A percentile compares a stretch with the other conserved stretches of the same genome.
Conservation (phyloP, 805 yeast species). For the Kregervanrija pseudodelftensis region DNA sequence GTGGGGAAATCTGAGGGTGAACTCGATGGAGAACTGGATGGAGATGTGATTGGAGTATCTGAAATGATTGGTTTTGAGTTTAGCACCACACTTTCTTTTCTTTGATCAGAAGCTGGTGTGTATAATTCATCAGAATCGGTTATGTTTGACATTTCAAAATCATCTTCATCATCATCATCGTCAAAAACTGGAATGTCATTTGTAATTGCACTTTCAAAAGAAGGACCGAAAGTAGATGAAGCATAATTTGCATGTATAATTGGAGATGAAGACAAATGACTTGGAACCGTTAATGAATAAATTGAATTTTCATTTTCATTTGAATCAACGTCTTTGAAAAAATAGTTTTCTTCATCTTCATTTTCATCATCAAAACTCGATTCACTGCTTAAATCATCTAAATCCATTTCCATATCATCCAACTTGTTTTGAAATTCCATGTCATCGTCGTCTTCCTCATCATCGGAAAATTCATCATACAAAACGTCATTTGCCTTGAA, state of each 20-base stretch:
- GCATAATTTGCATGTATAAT: neutral
- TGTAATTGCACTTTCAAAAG: too few species aligned
- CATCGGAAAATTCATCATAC: constrained; percentile 25
- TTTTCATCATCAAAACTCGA: constrained; percentile 19
- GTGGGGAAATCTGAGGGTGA: constrained; percentile 1
- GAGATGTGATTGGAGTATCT: constrained; percentile 14
- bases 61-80: constrained; percentile 12
- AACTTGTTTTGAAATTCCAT: constrained; percentile 20
- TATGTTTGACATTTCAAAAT: neutral
- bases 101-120: constrained; percentile 25
- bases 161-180: constrained; percentile 16
- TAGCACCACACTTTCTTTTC: constrained; percentile 19
- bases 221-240: neutral
- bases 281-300: constrained; percentile 23
- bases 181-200: neutral
- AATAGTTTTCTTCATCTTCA: constrained; percentile 12
- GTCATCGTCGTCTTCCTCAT: constrained; percentile 27
- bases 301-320: constrained; percentile 16
- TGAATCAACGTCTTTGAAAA: constrained; percentile 11
- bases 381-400: constrained; percentile 23
- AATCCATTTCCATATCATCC: constrained; percentile 25
- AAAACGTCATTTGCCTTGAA: constrained; percentile 26
- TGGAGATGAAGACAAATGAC: neutral
- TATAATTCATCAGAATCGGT: constrained; percentile 20
- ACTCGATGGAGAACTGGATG: constrained; percentile 12